Base-by-base conservation (phyloP, 352 stramenopile species). In the Globisporangium nagaii region DNA sequence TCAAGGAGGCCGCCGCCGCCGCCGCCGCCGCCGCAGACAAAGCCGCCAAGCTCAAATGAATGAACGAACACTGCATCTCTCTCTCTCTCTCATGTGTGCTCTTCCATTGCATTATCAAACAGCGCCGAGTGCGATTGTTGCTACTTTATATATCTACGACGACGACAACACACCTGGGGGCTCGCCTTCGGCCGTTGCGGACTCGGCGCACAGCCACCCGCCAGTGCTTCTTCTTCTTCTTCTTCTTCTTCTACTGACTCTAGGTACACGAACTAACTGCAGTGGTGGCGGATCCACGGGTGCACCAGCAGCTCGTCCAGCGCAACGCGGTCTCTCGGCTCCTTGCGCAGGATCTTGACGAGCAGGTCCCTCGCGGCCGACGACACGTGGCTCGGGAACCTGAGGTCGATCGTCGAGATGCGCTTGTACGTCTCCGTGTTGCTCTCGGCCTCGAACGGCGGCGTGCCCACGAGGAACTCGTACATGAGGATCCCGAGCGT, bases 401-500 rank as follows among this genome's bases (percentile, higher is more conserved):
- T 75, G 40, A 99, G 75, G 63, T 99, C 96, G 11, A 99, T 90
- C 25, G 84, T 91, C 9, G 84, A 84, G 64, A 99, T 99, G 42
- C 96, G 80, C 59, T 96, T 80, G 66, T 99, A 99, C n/a, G 96
- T 99, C 42, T 96, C 93, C 9, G 77, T 83, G 64, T 98, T 90
- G 53, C 84, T 92, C 48, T 98, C 94, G 2, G 95, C 96, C 65
- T 99, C 97, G 69, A 99, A 99, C 6, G 98, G 98, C 45, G 98
- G 97, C 7, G 62, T 71, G n/a, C 98, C 98, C 7, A 96, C 88
- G 1, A 99, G 69, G 46, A 99, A 99, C 73, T 99, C 97, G 66
- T 98, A 99, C 63, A 98, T 96, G 20, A 99, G 77, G 34, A 99
- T 96, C 17, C 98, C 97, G 20, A 99, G 74, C 43, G 84, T 97